phyloP scores from a whole-genome alignment of 2,329 filamentous ascomycete genomes.

The Nigrospora sphaerica region DNA sequence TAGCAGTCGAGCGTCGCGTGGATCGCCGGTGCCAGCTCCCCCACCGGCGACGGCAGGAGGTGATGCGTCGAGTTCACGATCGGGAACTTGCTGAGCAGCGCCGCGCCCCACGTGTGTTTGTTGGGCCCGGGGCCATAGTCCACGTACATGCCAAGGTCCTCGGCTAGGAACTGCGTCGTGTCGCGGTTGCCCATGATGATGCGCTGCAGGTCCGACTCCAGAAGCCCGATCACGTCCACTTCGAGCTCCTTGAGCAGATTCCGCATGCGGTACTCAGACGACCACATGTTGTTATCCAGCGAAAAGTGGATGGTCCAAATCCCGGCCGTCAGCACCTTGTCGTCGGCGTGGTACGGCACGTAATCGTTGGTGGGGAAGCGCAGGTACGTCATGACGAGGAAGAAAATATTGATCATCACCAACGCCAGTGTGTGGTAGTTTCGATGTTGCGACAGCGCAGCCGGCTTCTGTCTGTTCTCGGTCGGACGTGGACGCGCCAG shows the following conservation, averaged over 20 bases:
- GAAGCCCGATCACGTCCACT: constrained; percentile 89
- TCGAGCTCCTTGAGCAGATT: constrained; percentile 90
- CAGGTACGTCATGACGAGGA: constrained; percentile 73
- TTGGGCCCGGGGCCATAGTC: constrained; percentile 96
- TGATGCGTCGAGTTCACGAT: constrained; percentile 97
- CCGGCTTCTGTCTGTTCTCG: background rate
- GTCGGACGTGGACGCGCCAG: constrained; percentile 34
- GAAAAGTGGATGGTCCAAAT: constrained; percentile 99
- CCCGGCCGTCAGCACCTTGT: constrained; percentile 83
- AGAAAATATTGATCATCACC: constrained; percentile 70
- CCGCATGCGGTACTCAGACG: constrained; percentile 87
- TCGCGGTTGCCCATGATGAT: constrained; percentile 99
- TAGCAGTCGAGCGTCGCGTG: constrained; percentile 95
- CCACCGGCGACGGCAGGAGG: constrained; percentile 84
- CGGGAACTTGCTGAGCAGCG: constrained; percentile 91
- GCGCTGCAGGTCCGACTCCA: constrained; percentile 88
- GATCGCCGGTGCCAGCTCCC: constrained; percentile 91
- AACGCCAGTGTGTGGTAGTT: constrained; percentile 53
- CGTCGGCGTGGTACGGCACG: constrained; percentile 78
- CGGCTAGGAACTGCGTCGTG: constrained; percentile 87
- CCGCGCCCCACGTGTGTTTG: constrained; percentile 97
- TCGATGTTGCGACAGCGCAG: constrained; percentile 32
- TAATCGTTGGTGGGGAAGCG: constrained; percentile 93
- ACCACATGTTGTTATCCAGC: constrained; percentile 98
- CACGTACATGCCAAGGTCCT: constrained; percentile 97